These are phyloP conservation scores for Drechslerella dactyloides DNA, from an alignment of 2,329 filamentous ascomycete species.

Conservation along the genomic window DNA sequence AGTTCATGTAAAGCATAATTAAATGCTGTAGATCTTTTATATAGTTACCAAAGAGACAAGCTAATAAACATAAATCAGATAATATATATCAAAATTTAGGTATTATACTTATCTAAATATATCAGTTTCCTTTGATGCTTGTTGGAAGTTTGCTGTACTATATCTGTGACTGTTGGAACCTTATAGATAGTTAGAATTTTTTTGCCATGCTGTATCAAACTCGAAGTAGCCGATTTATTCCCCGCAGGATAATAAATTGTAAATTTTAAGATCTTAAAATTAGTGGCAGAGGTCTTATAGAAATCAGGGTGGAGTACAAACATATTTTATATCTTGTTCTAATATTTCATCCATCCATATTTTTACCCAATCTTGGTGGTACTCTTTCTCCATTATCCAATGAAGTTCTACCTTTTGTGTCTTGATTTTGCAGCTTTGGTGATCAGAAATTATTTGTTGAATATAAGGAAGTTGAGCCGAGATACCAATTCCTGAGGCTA, in stretches of 20 bases:
- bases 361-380: constrained; percentile 18
- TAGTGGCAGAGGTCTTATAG: not conserved
- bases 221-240: not conserved
- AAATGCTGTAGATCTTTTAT: not conserved
- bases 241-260: not conserved
- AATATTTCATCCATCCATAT: constrained; percentile 29
- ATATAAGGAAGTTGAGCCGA: constrained; percentile 5
- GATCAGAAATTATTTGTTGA: constrained; percentile 2
- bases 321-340: constrained; percentile 14
- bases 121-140: not conserved
- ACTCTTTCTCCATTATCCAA: constrained; percentile 8
- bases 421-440: not conserved
- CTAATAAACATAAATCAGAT: not conserved
- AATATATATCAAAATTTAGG: no score
- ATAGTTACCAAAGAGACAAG: not conserved
- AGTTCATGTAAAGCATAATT: not conserved
- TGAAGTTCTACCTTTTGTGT: constrained; percentile 1
- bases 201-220: not conserved
- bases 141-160: not conserved
- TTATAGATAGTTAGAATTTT: not conserved
- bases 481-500: constrained; percentile 5
- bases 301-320: constrained; percentile 5
- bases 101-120: not conserved
- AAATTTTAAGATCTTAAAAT: constrained; percentile 1
- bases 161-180: not conserved